phyloP scores from a whole-genome alignment of 805 yeast species.

The Lachancea meyersii region DNA sequence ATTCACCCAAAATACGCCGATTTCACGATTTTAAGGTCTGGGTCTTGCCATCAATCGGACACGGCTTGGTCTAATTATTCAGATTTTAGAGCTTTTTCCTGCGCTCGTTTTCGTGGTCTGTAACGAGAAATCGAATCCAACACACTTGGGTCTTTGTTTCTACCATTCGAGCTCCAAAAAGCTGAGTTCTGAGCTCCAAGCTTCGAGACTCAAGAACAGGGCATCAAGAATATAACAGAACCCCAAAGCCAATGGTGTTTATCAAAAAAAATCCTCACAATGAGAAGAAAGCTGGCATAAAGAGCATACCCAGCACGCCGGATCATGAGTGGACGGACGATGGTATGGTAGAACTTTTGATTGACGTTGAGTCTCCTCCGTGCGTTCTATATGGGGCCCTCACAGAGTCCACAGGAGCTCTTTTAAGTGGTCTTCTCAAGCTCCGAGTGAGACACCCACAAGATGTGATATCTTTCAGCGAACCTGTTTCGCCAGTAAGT shows the following conservation, averaged over 20 bases:
- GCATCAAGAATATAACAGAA: too few species aligned
- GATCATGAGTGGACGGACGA: constrained; percentile 9
- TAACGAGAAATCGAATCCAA: too few species aligned
- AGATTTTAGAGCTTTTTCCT: too few species aligned
- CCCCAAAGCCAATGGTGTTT: constrained; percentile 16
- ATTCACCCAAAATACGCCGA: too few species aligned
- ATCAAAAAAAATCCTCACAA: constrained; percentile 13
- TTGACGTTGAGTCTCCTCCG: constrained; percentile 86
- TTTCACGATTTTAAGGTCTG: too few species aligned
- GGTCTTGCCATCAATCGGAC: too few species aligned
- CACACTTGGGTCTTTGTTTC: too few species aligned
- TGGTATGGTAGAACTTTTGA: constrained; percentile 43
- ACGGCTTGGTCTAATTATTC: too few species aligned
- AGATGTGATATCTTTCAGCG: constrained; percentile 12
- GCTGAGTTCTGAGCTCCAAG: too few species aligned
- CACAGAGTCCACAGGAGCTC: constrained; percentile 74
- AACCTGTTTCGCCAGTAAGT: constrained; percentile 14
- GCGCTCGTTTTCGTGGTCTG: too few species aligned
- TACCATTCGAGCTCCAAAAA: too few species aligned
- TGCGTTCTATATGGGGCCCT: constrained; percentile 77
- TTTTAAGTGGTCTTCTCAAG: constrained; percentile 71
- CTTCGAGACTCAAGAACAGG: too few species aligned
- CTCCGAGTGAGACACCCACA: constrained; percentile 43
- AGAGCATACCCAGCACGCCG: constrained; percentile 6
- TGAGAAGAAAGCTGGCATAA: constrained; percentile 8